Base-by-base conservation (phyloP, 192 early-diverging fungal genomes). In the Anaeromyces robustus region DNA sequence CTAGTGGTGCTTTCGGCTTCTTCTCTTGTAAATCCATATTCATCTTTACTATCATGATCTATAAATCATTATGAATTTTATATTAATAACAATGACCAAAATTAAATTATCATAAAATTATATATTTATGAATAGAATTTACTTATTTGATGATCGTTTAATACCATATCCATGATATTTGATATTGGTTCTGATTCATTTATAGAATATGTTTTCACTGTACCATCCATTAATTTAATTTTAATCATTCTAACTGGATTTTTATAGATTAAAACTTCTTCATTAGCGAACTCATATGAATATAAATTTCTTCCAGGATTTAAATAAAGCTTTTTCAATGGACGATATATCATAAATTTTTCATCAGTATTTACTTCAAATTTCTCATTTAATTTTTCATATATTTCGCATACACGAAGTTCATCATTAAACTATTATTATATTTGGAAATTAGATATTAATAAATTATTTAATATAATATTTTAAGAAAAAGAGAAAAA, bases 201-300 rank as follows among this genome's bases (percentile, higher is more conserved):
- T 30, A 91, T 81, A 30, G 91, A 41, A 11, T 89, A 86, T 14
- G 84, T 83, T 79, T 91, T 90, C 18, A 88, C 81, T 77, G 83
- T 86, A 28, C 80, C 83, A 79, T 91, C 90, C 43, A 90, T 81
- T 11, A 87, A 86, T 29, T 82, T 34, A 16, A 91, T 88, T 84
- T 86, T 85, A 4, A 91, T 80, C 16, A 81, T 80, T 29, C 89
- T 82, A 79, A 89, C 87, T 83, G 88, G 89, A 80, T 89, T 91
- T 32, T 86, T 86, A 80, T 86, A 90, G 79, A 89, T 87, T 4
- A 91, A 82, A 18, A 79, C 28, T 77, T 91, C 90, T 12, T 87
- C 88, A 12, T 85, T 82, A 79, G 84, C 86, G 9, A 91, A 80
- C 37, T 91, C 89, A 82, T 91, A 91, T 77, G 83, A 89, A 43